Evolutionary conservation across 208 protist species (phyloP).

Genomic region (Crithidia brevicula): DNA sequence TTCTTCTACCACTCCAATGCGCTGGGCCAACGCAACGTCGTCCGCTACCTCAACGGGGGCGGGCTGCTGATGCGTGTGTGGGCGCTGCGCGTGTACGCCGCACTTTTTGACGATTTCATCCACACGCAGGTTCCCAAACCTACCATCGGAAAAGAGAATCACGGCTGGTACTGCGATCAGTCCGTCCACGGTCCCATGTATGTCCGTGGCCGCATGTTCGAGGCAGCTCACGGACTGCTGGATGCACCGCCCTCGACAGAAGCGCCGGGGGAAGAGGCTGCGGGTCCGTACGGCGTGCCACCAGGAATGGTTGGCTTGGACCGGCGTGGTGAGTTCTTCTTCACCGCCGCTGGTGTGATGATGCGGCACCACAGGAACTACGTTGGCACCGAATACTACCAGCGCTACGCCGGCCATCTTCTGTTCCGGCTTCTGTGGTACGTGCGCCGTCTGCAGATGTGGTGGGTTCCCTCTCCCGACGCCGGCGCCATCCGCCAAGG

Average conservation of each 20-base stretch:
- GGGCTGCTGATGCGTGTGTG: constrained; percentile 32
- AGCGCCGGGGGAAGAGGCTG: background rate
- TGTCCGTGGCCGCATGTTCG: constrained; percentile 24
- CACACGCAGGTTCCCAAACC: background rate
- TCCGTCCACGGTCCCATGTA: constrained; percentile 24
- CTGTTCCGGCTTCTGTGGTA: constrained; percentile 18
- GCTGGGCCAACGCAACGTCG: constrained; percentile 6
- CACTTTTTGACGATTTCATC: background rate
- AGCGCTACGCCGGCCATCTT: constrained; percentile 1
- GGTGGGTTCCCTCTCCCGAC: constrained; percentile 3
- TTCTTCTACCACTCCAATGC: constrained; percentile 19
- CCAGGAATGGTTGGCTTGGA: constrained; percentile 23
- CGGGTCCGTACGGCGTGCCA: constrained; percentile 19
- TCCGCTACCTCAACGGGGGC: constrained; percentile 32
- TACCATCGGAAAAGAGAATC: background rate
- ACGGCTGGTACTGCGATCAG: constrained; percentile 35
- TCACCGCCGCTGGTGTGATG: constrained; percentile 11
- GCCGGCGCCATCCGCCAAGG: background rate
- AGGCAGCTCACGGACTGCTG: constrained; percentile 25
- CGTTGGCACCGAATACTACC: constrained; percentile 18
- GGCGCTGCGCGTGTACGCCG: constrained; percentile 21
- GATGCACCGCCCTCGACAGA: background rate
- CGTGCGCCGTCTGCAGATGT: constrained; percentile 9
- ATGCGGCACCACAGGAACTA: constrained; percentile 11
- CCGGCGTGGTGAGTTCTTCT: constrained; percentile 22